Conservation (phyloP, 805 yeast species). For the Metschnikowia colocasiae region DNA sequence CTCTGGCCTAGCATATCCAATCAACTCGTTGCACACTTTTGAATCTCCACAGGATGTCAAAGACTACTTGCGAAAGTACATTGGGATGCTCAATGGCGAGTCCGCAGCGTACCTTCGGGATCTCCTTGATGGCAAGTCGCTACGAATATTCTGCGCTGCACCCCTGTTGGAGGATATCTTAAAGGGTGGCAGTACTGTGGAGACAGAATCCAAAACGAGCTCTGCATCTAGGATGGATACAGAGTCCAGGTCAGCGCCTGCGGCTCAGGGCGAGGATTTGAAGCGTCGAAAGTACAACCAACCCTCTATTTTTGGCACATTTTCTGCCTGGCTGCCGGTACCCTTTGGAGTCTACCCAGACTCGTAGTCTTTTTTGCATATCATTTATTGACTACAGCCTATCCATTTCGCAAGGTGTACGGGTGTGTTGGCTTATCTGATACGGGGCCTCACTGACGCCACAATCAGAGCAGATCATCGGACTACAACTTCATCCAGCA, state of each 20-base stretch:
- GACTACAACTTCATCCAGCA: not conserved
- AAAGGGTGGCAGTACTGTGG: not conserved
- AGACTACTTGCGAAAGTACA: conserved; percentile 1
- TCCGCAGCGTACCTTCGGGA: not conserved
- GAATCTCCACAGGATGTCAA: not conserved
- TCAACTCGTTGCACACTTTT: conserved; percentile 5
- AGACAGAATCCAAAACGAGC: not conserved
- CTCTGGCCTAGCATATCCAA: conserved; percentile 3
- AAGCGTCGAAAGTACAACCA: not conserved
- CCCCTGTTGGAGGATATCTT: conserved; percentile 13
- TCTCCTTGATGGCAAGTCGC: not conserved
- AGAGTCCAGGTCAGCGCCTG: not conserved
- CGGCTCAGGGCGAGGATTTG: not conserved
- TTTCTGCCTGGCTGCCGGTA: conserved; percentile 1
- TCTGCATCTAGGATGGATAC: not conserved
- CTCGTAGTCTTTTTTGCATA: no score
- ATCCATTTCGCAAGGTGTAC: not conserved
- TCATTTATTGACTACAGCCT: no score
- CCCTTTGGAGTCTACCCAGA: conserved; percentile 4
- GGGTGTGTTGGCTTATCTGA: conserved; percentile 1
- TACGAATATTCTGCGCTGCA: conserved; percentile 1
- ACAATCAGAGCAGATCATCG: conserved; percentile 1
- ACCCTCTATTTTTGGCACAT: not conserved
- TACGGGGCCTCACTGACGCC: conserved; percentile 5
- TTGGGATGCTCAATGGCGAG: not conserved